Percentiles rank a stretch among this genome's conserved stretches.
phyloP scores from a whole-genome alignment of 192 early-diverging fungal species.

The Podila minutissima region DNA sequence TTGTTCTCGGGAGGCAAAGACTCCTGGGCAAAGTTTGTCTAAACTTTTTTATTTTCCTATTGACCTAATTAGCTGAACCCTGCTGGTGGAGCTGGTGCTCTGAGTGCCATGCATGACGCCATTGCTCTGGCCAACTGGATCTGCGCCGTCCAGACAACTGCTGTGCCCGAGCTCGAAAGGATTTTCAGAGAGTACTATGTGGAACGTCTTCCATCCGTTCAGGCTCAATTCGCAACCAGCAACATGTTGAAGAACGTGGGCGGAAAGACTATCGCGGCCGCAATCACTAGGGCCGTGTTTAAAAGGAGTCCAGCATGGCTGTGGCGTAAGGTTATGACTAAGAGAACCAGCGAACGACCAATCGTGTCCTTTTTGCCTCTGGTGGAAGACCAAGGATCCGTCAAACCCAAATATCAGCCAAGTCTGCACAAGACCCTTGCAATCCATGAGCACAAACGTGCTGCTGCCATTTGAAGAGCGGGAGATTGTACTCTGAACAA shows the following conservation, averaged over 20 bases:
- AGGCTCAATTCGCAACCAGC: background rate
- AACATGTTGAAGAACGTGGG: conserved; percentile 6
- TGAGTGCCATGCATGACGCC: conserved; percentile 8
- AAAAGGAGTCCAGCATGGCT: background rate
- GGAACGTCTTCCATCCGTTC: conserved; percentile 1
- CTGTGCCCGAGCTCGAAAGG: background rate
- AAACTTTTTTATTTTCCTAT: background rate
- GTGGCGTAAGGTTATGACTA: background rate
- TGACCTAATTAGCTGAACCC: background rate
- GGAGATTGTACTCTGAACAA: no score
- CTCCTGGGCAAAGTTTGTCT: no score
- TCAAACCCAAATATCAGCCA: background rate
- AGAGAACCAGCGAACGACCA: background rate
- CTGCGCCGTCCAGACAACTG: background rate
- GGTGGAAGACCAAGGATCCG: background rate
- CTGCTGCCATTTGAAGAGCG: background rate
- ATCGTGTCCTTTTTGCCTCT: background rate
- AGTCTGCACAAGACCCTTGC: background rate
- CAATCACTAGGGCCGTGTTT: background rate
- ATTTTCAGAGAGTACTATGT: conserved; percentile 1
- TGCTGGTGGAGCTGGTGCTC: conserved; percentile 8
- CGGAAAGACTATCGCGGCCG: background rate
- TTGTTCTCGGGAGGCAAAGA: no score
- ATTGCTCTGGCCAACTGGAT: conserved; percentile 9
- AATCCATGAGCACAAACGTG: background rate